Evolutionary conservation across 768 basidiomycete genomes (phyloP).

Genomic region (Pulveroboletus sp.): DNA sequence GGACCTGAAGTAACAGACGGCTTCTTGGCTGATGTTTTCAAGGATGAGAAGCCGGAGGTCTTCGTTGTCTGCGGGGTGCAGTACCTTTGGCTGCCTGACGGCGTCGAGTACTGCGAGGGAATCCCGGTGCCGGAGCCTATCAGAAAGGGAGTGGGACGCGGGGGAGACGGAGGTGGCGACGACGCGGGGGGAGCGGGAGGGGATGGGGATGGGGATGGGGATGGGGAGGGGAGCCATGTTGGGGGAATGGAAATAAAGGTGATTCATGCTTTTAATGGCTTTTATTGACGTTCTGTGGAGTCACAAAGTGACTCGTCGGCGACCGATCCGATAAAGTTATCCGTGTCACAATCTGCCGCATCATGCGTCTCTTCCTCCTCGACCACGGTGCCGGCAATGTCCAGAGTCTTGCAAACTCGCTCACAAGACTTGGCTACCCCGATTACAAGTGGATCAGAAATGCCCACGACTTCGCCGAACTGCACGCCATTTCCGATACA

Average conservation of each 20-base stretch:
- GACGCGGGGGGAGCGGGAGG: slow-evolving; percentile 23
- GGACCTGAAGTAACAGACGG: slow-evolving; percentile 70
- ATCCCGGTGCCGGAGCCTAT: slow-evolving; percentile 41
- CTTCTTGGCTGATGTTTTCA: slow-evolving; percentile 93
- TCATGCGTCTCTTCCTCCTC: slow-evolving; percentile 75
- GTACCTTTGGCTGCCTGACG: slow-evolving; percentile 59
- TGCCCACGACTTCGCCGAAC: slow-evolving; percentile 73
- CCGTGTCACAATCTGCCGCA: not conserved
- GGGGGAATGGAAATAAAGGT: slow-evolving; percentile 12
- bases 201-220: slow-evolving; percentile 45
- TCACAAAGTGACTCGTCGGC: no score
- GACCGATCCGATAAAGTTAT: not conserved
- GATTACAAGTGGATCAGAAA: slow-evolving; percentile 82
- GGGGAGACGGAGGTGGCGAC: slow-evolving; percentile 58
- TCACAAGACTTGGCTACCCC: slow-evolving; percentile 74
- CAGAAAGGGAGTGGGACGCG: slow-evolving; percentile 38
- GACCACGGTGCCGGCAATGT: slow-evolving; percentile 98
- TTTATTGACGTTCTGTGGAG: no score
- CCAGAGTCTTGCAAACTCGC: slow-evolving; percentile 88
- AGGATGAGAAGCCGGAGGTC: slow-evolving; percentile 79
- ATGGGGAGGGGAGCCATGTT: slow-evolving; percentile 47
- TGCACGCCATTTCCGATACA: slow-evolving; percentile 13
- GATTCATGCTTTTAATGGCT: slow-evolving; percentile 9
- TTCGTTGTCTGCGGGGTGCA: slow-evolving; percentile 81
- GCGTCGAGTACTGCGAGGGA: slow-evolving; percentile 31